Percentiles rank a stretch among this genome's conserved stretches.
phyloP scores from a whole-genome alignment of 2,329 filamentous ascomycete species.

The Clarireedia hainanense region DNA sequence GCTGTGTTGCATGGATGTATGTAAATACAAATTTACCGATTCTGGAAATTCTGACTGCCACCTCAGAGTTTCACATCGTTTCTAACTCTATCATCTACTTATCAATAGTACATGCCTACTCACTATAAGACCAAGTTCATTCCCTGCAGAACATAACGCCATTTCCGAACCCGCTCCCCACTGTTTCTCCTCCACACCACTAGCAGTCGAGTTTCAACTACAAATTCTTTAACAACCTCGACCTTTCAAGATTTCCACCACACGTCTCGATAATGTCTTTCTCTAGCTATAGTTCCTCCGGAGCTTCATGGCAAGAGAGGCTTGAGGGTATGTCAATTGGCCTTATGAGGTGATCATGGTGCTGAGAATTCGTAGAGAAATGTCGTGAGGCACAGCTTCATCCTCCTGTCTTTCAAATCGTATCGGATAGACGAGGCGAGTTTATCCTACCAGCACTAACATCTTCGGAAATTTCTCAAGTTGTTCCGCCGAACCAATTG shows the following conservation, averaged over 20 bases:
- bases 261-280: constrained; percentile 24
- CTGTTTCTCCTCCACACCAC: constrained; percentile 21
- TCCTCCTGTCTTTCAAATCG: constrained; percentile 57
- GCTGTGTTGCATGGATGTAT: constrained; percentile 26
- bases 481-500: constrained; percentile 18
- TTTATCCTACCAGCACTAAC: not conserved
- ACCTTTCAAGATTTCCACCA: constrained; percentile 10
- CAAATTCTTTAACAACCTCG: constrained; percentile 6
- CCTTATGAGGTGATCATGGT: constrained; percentile 4
- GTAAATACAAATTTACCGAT: constrained; percentile 25
- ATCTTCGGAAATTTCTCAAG: not conserved
- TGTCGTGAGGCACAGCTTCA: constrained; percentile 47
- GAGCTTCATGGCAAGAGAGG: constrained; percentile 31
- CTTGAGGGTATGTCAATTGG: constrained; percentile 30
- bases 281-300: constrained; percentile 20
- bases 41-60: constrained; percentile 25
- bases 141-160: constrained; percentile 29
- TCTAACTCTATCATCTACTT: constrained; percentile 8
- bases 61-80: constrained; percentile 23
- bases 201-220: constrained; percentile 15
- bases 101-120: constrained; percentile 11
- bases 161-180: constrained; percentile 22
- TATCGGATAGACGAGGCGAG: constrained; percentile 68
- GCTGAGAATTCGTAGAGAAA: constrained; percentile 39
- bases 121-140: constrained; percentile 27